Evolutionary conservation across 225 moss, liverwort and hornwort genomes (phyloP).

Genomic region (Antitrichia curtipendula): DNA sequence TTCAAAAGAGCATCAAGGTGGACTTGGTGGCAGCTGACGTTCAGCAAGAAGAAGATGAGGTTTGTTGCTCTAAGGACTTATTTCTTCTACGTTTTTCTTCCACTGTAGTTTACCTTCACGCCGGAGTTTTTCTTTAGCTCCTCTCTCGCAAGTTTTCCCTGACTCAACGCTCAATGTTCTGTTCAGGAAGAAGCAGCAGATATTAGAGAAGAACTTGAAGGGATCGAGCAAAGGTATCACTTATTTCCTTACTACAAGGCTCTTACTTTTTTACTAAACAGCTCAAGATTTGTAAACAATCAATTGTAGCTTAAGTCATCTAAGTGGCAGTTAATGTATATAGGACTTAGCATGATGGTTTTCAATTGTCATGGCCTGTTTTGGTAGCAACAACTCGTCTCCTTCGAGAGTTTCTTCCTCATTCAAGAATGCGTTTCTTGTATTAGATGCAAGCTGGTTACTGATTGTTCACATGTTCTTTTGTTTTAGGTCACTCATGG

Average conservation of each 20-base stretch:
- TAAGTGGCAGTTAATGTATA: background rate
- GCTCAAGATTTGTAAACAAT: background rate
- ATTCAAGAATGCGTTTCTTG: background rate
- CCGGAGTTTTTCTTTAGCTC: background rate
- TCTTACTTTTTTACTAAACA: background rate
- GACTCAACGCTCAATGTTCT: background rate
- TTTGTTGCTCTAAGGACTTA: background rate
- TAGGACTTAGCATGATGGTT: background rate
- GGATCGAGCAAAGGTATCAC: constrained; percentile 38
- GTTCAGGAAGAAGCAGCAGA: constrained; percentile 48
- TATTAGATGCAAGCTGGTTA: background rate
- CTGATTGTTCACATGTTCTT: background rate
- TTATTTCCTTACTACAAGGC: background rate
- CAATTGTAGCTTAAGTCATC: background rate
- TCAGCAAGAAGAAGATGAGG: constrained; percentile 88
- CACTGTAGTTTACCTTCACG: background rate
- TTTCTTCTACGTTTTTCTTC: background rate
- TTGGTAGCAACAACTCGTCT: background rate
- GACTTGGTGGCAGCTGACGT: constrained; percentile 65
- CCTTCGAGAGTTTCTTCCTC: background rate
- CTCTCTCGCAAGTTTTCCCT: background rate
- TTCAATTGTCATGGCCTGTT: background rate
- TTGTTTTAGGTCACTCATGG: constrained; percentile 27
- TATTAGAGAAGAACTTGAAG: constrained; percentile 37
- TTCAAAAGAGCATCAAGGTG: constrained; percentile 77